Conservation (phyloP, 1,284 basidiomycete genomes). For the Tetrapyrgos nigripes region DNA sequence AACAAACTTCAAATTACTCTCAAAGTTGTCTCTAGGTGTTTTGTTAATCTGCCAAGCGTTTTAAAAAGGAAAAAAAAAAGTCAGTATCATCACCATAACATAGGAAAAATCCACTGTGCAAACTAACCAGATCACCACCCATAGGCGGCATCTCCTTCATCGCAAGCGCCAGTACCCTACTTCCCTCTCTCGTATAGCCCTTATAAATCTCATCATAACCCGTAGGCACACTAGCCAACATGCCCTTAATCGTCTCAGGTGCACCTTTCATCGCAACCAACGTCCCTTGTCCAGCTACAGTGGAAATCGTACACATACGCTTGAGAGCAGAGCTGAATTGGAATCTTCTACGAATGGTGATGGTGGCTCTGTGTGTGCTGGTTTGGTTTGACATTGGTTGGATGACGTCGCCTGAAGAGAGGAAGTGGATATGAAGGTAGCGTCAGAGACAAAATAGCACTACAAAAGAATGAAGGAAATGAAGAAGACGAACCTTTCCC, state of each 20-base stretch:
- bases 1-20: conserved; percentile 79
- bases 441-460: background rate
- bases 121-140: conserved; percentile 66
- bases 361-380: conserved; percentile 58
- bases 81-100: too few species aligned
- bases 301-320: conserved; percentile 92
- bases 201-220: conserved; percentile 94
- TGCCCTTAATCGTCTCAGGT: conserved; percentile 90
- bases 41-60: conserved; percentile 92
- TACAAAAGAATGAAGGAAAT: conserved; percentile 11
- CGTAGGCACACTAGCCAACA: conserved; percentile 78
- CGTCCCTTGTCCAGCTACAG: conserved; percentile 38
- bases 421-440: background rate
- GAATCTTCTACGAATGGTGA: conserved; percentile 88
- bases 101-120: too few species aligned
- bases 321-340: conserved; percentile 97
- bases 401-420: conserved; percentile 65
- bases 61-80: background rate
- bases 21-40: conserved; percentile 79
- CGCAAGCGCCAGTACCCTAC: conserved; percentile 89
- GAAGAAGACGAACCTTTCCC: conserved; percentile 67
- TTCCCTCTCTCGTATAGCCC: conserved; percentile 89
- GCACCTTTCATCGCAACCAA: conserved; percentile 90
- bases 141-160: conserved; percentile 81
- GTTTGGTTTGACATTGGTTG: conserved; percentile 43